These are phyloP conservation scores for Suillus alpinus DNA, from an alignment of 768 basidiomycete species.

Conservation along the genomic window DNA sequence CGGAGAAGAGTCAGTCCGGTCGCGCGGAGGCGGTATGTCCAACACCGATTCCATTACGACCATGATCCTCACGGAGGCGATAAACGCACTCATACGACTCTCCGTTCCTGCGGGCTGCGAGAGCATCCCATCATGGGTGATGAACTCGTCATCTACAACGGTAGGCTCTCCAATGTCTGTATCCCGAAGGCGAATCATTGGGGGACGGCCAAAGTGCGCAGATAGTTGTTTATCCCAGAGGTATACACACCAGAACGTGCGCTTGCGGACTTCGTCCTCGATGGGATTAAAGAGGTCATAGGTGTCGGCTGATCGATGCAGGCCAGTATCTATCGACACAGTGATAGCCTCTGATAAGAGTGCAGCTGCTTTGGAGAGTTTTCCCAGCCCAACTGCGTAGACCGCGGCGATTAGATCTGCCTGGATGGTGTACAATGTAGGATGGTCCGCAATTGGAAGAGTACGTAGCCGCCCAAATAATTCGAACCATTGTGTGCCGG, in stretches of 20 bases:
- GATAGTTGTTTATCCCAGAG: slow-evolving; percentile 94
- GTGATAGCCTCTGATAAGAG: slow-evolving; percentile 86
- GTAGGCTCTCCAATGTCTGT: slow-evolving; percentile 90
- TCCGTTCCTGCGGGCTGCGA: slow-evolving; percentile 69
- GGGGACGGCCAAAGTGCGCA: slow-evolving; percentile 86
- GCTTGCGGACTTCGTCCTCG: slow-evolving; percentile 88
- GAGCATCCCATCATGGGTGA: slow-evolving; percentile 68
- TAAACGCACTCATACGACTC: slow-evolving; percentile 79
- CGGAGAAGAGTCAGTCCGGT: slow-evolving; percentile 62
- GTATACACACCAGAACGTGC: slow-evolving; percentile 96
- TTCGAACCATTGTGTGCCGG: slow-evolving; percentile 90
- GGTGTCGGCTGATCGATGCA: slow-evolving; percentile 83
- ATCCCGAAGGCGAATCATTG: slow-evolving; percentile 82
- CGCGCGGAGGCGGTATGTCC: slow-evolving; percentile 68
- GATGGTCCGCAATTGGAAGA: slow-evolving; percentile 84
- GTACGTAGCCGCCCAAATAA: slow-evolving; percentile 83
- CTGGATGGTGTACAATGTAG: slow-evolving; percentile 90
- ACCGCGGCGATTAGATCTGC: slow-evolving; percentile 89
- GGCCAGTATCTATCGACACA: slow-evolving; percentile 82
- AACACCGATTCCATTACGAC: slow-evolving; percentile 87
- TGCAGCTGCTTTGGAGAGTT: slow-evolving; percentile 82
- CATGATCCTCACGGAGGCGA: slow-evolving; percentile 73
- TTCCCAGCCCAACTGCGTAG: slow-evolving; percentile 88
- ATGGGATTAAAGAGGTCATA: slow-evolving; percentile 87
- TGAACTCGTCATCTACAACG: slow-evolving; percentile 85